phyloP scores from a whole-genome alignment of 1,284 basidiomycete species.

The Naganishia liquefaciens region DNA sequence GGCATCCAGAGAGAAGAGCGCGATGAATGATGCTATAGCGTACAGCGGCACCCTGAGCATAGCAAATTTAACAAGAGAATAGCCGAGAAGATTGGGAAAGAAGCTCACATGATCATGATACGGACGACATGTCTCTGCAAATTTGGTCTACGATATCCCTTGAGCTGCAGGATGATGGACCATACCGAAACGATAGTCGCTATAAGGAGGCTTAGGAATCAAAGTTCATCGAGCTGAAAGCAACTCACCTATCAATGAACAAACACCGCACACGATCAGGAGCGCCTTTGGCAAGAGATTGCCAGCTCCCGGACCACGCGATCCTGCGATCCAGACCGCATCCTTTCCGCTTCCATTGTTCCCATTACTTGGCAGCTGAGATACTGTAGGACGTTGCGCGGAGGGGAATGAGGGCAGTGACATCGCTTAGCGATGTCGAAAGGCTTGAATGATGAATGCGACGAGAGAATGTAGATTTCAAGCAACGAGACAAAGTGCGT shows the following conservation, averaged over 20 bases:
- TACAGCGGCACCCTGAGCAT: conserved; percentile 74
- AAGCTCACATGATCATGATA: conserved; percentile 81
- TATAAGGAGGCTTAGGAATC: conserved; percentile 15
- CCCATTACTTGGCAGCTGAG: conserved; percentile 34
- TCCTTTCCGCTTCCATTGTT: conserved; percentile 3
- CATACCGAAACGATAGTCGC: conserved; percentile 77
- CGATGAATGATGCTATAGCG: conserved; percentile 85
- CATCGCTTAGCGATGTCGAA: conserved; percentile 36
- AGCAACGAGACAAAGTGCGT: no score
- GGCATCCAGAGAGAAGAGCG: conserved; percentile 88
- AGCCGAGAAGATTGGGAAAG: neutral
- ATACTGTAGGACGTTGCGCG: conserved; percentile 26
- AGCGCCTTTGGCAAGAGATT: conserved; percentile 49
- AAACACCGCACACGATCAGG: conserved; percentile 48
- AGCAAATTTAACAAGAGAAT: neutral
- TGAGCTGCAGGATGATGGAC: conserved; percentile 84
- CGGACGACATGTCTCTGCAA: conserved; percentile 85
- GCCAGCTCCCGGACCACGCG: conserved; percentile 44
- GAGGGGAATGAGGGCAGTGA: conserved; percentile 43
- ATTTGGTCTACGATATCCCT: conserved; percentile 81
- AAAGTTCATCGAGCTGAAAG: neutral
- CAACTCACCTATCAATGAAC: conserved; percentile 50
- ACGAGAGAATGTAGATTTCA: no score
- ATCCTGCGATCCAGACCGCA: conserved; percentile 23
- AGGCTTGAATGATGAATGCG: no score